Evolutionary conservation across 192 early-diverging fungal genomes (phyloP), one percentile per base, ranked within the genome.

Genomic region (Backusella circina): DNA sequence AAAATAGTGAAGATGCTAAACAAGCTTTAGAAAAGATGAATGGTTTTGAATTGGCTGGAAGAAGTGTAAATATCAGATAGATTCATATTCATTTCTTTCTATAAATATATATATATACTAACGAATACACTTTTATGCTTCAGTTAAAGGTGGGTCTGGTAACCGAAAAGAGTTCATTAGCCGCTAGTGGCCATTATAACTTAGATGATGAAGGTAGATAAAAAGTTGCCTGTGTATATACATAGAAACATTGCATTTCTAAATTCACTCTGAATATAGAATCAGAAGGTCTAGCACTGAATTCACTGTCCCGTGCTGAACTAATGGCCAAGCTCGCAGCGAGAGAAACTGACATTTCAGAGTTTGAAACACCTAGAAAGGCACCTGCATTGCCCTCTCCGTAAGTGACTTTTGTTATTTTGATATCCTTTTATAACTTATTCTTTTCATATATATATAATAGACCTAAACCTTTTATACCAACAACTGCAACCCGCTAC

Each of bases 1-100:
- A 87, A 70, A 80, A 90, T 70, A 79, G 91, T 0, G 86, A 89
- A 4, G 86, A 92, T 72, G 96, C 97, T 0, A 92, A 90, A 67
- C 80, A 85, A 57, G 97, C 97, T 1, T 78, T 95, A 26, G 89
- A 91, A 44, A 88, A 90, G 71, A 90, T 97, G 88, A 94, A 97
- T 73, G 94, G 93, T 21, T 88, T 92, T 77, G 93, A 91, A 70
- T 77, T 98, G 61, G 86, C 89, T 74, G 95, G 96, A 74, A 79
- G 88, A 83, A 80, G 83, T 57, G 89, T 90, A 84, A 77, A 87
- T 71, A 23, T 41, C 3, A 21, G 21, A 16, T 35, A 35, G 30
- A 32, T 18, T 0, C 37, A 16, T 16, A n/a, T 47, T 13, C 38
- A 41, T 37, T 44, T 26, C 9, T 30, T 30, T 13, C 4, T 10